A percentile compares a stretch with the other conserved stretches of the same genome.
Conservation (phyloP, 73 alveolate genomes). For the Stentor roeselii region DNA sequence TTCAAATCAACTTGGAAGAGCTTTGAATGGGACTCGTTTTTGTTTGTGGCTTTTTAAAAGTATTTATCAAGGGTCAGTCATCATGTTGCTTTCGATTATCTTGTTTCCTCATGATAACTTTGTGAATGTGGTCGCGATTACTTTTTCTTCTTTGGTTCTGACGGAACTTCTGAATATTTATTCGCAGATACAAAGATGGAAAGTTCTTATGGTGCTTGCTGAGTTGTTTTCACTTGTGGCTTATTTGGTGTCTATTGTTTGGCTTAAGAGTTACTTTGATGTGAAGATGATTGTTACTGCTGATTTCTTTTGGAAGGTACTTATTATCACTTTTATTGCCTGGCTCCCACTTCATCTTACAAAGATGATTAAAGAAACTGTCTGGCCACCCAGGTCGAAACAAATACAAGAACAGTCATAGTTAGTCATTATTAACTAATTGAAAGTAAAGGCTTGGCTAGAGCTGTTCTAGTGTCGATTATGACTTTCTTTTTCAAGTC, state of each 20-base stretch:
- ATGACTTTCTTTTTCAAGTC: background rate
- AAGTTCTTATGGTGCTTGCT: slow-evolving; percentile 24
- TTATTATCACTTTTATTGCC: slow-evolving; percentile 42
- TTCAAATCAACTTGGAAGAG: slow-evolving; percentile 82
- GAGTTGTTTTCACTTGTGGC: background rate
- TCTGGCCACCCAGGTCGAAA: slow-evolving; percentile 27
- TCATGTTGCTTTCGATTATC: slow-evolving; percentile 67
- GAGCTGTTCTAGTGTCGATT: background rate
- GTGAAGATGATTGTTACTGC: background rate
- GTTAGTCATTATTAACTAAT: too few relatives aligned
- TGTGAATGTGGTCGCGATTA: slow-evolving; percentile 55
- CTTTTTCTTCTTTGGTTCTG: slow-evolving; percentile 76
- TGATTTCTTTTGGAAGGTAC: slow-evolving; percentile 43
- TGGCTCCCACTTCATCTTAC: slow-evolving; percentile 68
- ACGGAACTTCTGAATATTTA: slow-evolving; percentile 87
- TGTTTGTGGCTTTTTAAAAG: slow-evolving; percentile 85
- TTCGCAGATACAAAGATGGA: slow-evolving; percentile 61
- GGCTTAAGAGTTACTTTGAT: background rate
- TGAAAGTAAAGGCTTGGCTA: slow-evolving; percentile 36
- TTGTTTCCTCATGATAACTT: slow-evolving; percentile 70
- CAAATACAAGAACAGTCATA: too few relatives aligned
- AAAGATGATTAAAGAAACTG: slow-evolving; percentile 39
- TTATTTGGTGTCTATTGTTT: slow-evolving; percentile 13
- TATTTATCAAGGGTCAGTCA: slow-evolving; percentile 82
- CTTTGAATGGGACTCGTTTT: slow-evolving; percentile 75